Evolutionary conservation across 352 stramenopile genomes (phyloP), one percentile per base, ranked within the genome.

Genomic region (Phytopythium kandeliae): DNA sequence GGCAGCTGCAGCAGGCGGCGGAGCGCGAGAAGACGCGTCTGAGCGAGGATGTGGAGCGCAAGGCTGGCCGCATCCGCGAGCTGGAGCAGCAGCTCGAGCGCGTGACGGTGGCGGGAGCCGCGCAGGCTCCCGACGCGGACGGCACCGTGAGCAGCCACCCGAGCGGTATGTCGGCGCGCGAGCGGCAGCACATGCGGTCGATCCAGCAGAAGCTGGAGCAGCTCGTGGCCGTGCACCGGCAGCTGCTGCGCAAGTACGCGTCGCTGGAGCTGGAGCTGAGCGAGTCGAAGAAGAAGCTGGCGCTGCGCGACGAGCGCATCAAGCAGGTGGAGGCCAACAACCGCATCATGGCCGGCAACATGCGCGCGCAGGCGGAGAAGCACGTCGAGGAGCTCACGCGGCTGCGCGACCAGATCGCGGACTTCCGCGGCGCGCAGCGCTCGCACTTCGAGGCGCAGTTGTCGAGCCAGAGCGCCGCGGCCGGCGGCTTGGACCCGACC

Each of bases 181-280:
- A 96, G 54, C 71, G 81, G 3, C 80, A 93, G 58, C 79, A 96
- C 58, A 89, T 93, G 77, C 78, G 81, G 9, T 92, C 82, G 3
- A 93, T 97, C 35, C 85, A 96, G 48, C 88, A 96, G 54, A 92
- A 95, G 48, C 76, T 97, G 1, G 85, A 96, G 60, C 88, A 97
- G 55, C 72, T 97, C 7, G 85, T 97, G 11, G 86, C 86, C 11
- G 88, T 96, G 28, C 86, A 97, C 55, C 81, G 86, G 13, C 86
- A 96, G 56, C 61, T 97, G 16, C 54, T 97, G 43, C 83, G 88
- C 48, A 97, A 97, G 60, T 96, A 96, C 54, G 86, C 86, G 35
- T 93, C 83, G 12, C 65, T 96, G 5, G 88, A 97, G 57, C 69
- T 95, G 6, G 86, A 94, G 47, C 60, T 90, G n/a, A 85, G 67